Evolutionary conservation across 768 basidiomycete genomes (phyloP).

Genomic region (Tulasnella sp.): DNA sequence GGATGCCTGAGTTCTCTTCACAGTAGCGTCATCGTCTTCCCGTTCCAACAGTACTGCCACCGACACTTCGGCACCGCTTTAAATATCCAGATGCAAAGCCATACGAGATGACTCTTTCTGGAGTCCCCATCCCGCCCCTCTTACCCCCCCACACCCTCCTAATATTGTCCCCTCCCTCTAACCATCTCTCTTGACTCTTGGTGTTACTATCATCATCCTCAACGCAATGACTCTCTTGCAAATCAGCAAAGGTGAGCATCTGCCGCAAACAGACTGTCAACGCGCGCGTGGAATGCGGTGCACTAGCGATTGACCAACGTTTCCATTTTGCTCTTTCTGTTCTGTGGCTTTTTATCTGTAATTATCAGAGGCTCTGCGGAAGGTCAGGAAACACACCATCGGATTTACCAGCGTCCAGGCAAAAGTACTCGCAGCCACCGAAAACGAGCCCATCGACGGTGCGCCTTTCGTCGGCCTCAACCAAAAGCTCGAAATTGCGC

Average conservation of each 20-base stretch:
- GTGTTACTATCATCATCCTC: background rate
- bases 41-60: background rate
- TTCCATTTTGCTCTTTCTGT: background rate
- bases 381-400: constrained; percentile 21
- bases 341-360: background rate
- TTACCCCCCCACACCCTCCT: too few species aligned
- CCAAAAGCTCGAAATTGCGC: constrained; percentile 5
- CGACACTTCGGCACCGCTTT: background rate
- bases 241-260: background rate
- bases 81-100: background rate
- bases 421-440: constrained; percentile 8
- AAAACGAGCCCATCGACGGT: background rate
- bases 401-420: constrained; percentile 19
- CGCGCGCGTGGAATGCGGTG: background rate
- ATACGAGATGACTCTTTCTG: background rate
- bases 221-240: constrained; percentile 1
- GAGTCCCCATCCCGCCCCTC: background rate
- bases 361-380: constrained; percentile 16
- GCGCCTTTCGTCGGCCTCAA: constrained; percentile 13
- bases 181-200: background rate
- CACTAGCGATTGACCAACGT: background rate
- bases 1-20: background rate
- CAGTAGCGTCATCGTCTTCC: background rate
- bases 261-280: background rate
- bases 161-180: background rate